Percentiles rank a stretch among this genome's conserved stretches.
Evolutionary conservation across 768 basidiomycete species (phyloP).

Genomic region (Boletus patriciae): DNA sequence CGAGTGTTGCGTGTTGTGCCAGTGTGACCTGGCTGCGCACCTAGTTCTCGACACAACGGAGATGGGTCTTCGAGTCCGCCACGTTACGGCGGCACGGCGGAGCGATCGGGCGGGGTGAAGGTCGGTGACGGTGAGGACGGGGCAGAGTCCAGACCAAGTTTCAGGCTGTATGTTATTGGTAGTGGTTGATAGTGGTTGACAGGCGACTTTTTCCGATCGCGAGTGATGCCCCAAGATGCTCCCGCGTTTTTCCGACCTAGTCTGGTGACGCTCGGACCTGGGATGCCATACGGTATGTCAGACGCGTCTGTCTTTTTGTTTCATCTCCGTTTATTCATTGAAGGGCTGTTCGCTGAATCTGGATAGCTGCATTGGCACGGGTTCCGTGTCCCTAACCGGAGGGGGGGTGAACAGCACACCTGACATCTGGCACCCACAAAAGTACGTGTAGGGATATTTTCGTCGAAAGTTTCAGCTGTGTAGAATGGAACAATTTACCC

Average conservation of each 20-base stretch:
- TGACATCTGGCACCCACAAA: neutral
- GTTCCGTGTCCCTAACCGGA: neutral
- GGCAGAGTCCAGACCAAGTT: constrained; percentile 43
- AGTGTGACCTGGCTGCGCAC: neutral
- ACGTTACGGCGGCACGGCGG: too few relatives aligned
- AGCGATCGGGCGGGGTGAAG: neutral
- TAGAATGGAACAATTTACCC: neutral
- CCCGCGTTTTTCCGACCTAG: too few relatives aligned
- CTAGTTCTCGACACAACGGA: neutral
- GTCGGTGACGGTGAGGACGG: constrained; percentile 45
- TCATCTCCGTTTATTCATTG: neutral
- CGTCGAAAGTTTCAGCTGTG: neutral
- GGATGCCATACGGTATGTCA: neutral
- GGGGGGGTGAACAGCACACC: neutral
- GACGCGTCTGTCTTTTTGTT: neutral
- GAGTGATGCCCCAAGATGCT: constrained; percentile 24
- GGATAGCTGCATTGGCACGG: neutral
- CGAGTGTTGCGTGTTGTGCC: neutral
- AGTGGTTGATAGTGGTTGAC: constrained; percentile 35
- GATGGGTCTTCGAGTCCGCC: neutral
- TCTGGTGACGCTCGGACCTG: neutral
- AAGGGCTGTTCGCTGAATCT: neutral
- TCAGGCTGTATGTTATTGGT: constrained; percentile 42
- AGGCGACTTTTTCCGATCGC: constrained; percentile 72
- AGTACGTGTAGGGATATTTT: neutral